Base-by-base conservation (phyloP, 2,329 filamentous ascomycete species). In the Sclerotinia nivalis region DNA sequence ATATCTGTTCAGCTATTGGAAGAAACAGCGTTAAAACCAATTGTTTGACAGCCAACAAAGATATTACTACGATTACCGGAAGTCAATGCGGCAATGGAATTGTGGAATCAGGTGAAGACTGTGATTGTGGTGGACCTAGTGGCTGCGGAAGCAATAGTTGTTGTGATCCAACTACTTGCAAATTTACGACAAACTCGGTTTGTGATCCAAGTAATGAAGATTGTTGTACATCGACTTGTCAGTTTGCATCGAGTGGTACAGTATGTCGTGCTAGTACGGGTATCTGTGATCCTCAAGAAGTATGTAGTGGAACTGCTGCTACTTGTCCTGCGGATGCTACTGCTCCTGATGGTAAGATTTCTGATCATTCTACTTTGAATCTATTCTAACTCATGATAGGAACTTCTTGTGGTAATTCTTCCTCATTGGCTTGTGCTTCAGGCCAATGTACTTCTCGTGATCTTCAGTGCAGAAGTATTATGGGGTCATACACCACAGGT, bases 21-120 rank as follows among this genome's bases (percentile, higher is more conserved):
- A 87, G 90, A 70, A 91, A 91, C 76, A 91, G 89, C 72, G 90
- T 97, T 79, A 91, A 92, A 72, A 89, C 88, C 0, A 81, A 78
- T 37, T 99, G 96, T 79, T 83, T 99, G 56, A 90, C 88, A n/a
- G 89, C 92, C 79, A 99, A 99, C 83, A 89, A 87, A 75, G 89
- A 92, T 73, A 89, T 99, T 60, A 86, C 87, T 45, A 96, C 91
- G 40, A 92, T 97, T 75, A 91, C 89, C 0, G 92, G 91, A 68
- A 91, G 90, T 75, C 90, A 94, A 78, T 99, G 96, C 80, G 96
- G 96, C 70, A 99, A 99, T 80, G 96, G 96, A 68, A 98, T 99
- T 74, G 96, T 99, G 65, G 96, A 98, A 81, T 84, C 87, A 25
- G 96, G 93, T 73, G 96, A 99, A 81, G 91, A 99, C 67, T 99